Percentiles rank a stretch among this genome's conserved stretches.
Conservation (phyloP, 352 stramenopile genomes). For the Pythium myriotylum region DNA sequence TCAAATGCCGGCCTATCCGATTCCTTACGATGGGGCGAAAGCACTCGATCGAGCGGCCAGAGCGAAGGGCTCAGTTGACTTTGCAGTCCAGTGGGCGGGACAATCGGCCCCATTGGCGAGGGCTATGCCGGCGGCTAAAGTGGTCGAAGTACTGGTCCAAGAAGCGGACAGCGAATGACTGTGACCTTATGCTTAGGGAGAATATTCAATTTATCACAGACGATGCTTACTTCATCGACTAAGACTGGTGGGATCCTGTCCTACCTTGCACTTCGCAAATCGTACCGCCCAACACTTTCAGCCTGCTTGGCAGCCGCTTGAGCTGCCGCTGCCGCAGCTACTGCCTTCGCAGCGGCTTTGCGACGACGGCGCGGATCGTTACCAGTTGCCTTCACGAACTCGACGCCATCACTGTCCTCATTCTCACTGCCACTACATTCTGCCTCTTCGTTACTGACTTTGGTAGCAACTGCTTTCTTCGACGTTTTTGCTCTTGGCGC, state of each 20-base stretch:
- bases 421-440: conserved; percentile 5
- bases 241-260: too few relatives aligned
- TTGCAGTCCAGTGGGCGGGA: conserved; percentile 30
- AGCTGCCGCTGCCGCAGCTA: conserved; percentile 63
- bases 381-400: conserved; percentile 29
- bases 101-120: conserved; percentile 37
- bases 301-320: conserved; percentile 50
- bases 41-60: conserved; percentile 15
- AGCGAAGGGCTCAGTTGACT: conserved; percentile 16
- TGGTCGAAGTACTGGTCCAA: conserved; percentile 10
- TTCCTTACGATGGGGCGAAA: conserved; percentile 25
- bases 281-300: conserved; percentile 40
- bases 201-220: too few relatives aligned
- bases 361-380: conserved; percentile 40
- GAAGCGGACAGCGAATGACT: conserved; percentile 1
- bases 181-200: background rate
- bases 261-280: conserved; percentile 26
- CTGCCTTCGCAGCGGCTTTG: conserved; percentile 57
- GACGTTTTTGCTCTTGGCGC: conserved; percentile 13
- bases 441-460: conserved; percentile 3
- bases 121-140: conserved; percentile 23
- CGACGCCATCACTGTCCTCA: conserved; percentile 28
- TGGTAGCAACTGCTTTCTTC: conserved; percentile 11
- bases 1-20: conserved; percentile 21
- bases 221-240: too few relatives aligned